Evolutionary conservation across 495 filamentous ascomycete species (phyloP).

Genomic region (Cercophora newfieldiana): DNA sequence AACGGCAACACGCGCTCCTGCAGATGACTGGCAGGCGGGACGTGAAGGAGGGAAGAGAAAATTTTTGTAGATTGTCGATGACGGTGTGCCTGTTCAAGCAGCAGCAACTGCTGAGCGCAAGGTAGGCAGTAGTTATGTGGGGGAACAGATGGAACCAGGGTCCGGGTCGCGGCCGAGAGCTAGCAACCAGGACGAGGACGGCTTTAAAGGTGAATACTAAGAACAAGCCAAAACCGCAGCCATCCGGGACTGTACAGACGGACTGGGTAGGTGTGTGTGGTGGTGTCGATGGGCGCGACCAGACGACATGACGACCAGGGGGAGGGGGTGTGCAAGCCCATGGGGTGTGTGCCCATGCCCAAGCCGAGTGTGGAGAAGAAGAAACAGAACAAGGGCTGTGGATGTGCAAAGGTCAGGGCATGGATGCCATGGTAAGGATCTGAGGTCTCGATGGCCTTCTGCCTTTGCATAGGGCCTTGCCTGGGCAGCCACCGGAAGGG

Average conservation of each 20-base stretch:
- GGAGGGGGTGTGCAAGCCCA: slow-evolving; percentile 7
- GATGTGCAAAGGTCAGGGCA: slow-evolving; percentile 30
- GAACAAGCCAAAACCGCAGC: slow-evolving; percentile 21
- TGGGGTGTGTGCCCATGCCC: slow-evolving; percentile 17
- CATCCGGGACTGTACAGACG: slow-evolving; percentile 26
- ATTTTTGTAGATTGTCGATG: slow-evolving; percentile 22
- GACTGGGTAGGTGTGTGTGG: slow-evolving; percentile 21
- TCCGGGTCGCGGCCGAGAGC: slow-evolving; percentile 24
- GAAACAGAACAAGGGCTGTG: slow-evolving; percentile 31
- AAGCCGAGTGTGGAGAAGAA: slow-evolving; percentile 22
- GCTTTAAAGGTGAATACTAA: slow-evolving; percentile 25
- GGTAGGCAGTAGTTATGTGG: too few species aligned
- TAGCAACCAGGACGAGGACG: slow-evolving; percentile 23
- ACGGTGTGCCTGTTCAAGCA: slow-evolving; percentile 25
- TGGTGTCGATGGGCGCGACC: slow-evolving; percentile 21
- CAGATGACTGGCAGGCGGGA: slow-evolving; percentile 29
- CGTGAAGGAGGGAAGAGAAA: slow-evolving; percentile 16
- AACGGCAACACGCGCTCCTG: slow-evolving; percentile 41
- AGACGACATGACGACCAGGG: slow-evolving; percentile 8
- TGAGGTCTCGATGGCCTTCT: slow-evolving; percentile 16
- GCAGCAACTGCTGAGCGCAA: slow-evolving; percentile 24
- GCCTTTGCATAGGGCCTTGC: slow-evolving; percentile 21
- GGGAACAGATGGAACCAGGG: slow-evolving; percentile 32
- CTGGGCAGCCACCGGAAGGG: slow-evolving; percentile 26
- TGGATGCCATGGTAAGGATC: slow-evolving; percentile 26